A percentile compares a stretch with the other conserved stretches of the same genome.
Evolutionary conservation across 495 filamentous ascomycete species (phyloP).

Genomic region (Niebla homalea): DNA sequence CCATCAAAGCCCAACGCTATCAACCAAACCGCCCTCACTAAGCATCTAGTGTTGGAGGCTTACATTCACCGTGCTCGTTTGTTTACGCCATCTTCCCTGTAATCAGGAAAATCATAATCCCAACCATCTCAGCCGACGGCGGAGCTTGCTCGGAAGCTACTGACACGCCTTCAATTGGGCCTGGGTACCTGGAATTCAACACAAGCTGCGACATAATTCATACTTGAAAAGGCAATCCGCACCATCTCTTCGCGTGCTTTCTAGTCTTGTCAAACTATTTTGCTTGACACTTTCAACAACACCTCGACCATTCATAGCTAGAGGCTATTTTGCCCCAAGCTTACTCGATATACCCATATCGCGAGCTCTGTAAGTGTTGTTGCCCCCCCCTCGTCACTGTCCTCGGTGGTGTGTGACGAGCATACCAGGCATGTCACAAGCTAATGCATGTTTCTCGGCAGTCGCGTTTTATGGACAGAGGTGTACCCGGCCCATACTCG

Average conservation of each 20-base stretch:
- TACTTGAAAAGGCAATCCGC: slow-evolving; percentile 10
- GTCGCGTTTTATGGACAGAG: slow-evolving; percentile 70
- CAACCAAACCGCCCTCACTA: slow-evolving; percentile 3
- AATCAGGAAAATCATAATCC: not conserved
- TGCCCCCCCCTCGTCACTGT: slow-evolving; percentile 10
- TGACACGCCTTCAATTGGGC: not conserved
- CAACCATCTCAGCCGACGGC: slow-evolving; percentile 3
- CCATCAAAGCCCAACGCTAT: slow-evolving; percentile 4
- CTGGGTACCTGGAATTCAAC: slow-evolving; percentile 5
- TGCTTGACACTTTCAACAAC: slow-evolving; percentile 10
- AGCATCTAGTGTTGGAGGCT: slow-evolving; percentile 5
- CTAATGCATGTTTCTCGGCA: slow-evolving; percentile 17
- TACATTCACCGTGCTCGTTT: slow-evolving; percentile 3
- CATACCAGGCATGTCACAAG: not conserved
- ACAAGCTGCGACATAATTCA: slow-evolving; percentile 4
- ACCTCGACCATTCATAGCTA: slow-evolving; percentile 12
- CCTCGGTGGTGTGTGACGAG: slow-evolving; percentile 8
- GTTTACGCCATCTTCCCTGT: slow-evolving; percentile 8
- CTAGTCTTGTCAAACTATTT: slow-evolving; percentile 13
- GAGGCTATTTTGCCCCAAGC: slow-evolving; percentile 13
- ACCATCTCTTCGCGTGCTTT: not conserved
- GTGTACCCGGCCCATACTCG: slow-evolving; percentile 73
- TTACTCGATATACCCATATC: slow-evolving; percentile 8
- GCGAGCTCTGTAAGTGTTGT: slow-evolving; percentile 11
- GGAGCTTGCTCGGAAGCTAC: slow-evolving; percentile 7